Evolutionary conservation across 2,329 filamentous ascomycete species (phyloP).

Genomic region (Coniochaeta hoffmannii): DNA sequence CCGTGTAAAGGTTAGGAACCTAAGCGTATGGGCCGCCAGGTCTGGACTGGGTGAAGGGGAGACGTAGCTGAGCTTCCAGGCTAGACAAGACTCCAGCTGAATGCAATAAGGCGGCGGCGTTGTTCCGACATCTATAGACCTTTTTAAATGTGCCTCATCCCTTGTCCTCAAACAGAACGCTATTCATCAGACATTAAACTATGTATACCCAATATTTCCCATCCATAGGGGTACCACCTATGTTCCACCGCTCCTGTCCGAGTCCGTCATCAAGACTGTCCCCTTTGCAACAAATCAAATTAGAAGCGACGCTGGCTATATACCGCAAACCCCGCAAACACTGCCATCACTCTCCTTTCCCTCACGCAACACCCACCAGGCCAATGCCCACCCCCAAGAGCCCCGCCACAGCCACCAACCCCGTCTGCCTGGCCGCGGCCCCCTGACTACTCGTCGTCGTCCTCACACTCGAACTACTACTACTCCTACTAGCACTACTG

Average conservation of each 20-base stretch:
- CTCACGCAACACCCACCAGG: neutral
- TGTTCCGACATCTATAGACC: neutral
- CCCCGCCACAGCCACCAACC: neutral
- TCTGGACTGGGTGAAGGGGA: too few species aligned
- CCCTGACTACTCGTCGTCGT: neutral
- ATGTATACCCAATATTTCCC: neutral
- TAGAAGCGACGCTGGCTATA: neutral
- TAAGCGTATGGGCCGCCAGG: too few species aligned
- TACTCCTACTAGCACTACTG: neutral
- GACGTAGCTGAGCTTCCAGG: too few species aligned
- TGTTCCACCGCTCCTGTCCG: neutral
- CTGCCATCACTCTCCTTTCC: neutral
- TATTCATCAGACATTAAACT: neutral
- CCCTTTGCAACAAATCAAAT: too few species aligned
- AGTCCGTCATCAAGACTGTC: too few species aligned
- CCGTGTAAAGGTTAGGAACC: too few species aligned
- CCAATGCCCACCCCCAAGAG: slow-evolving; percentile 1
- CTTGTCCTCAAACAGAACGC: neutral
- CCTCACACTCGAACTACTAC: neutral
- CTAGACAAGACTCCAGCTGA: neutral
- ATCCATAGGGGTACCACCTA: neutral
- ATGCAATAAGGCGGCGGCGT: neutral
- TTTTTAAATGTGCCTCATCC: neutral
- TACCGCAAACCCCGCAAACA: neutral
- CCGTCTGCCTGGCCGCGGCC: neutral